Evolutionary conservation across 108 stramenopile species (phyloP).

Genomic region (Cafeteria roenbergensis): DNA sequence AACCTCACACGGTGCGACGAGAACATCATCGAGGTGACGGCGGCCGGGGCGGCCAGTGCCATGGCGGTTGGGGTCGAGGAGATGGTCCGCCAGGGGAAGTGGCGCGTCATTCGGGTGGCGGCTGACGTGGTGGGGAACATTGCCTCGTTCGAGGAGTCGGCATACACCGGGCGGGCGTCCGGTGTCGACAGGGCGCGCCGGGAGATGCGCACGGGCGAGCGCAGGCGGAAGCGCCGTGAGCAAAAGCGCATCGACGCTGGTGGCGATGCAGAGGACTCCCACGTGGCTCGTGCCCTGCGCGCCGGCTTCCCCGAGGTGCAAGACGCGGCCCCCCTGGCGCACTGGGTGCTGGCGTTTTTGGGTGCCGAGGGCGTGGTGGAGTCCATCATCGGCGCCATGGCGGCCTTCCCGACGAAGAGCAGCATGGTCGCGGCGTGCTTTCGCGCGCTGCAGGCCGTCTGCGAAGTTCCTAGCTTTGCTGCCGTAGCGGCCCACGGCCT

Average conservation of each 20-base stretch:
- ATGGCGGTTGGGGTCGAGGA: background rate
- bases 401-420: background rate
- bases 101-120: background rate
- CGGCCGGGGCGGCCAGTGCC: background rate
- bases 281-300: background rate
- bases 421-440: background rate
- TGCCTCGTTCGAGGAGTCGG: background rate
- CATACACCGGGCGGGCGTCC: background rate
- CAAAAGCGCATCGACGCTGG: background rate
- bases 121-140: conserved; percentile 6
- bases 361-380: background rate
- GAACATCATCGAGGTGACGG: conserved; percentile 1
- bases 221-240: background rate
- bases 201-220: too few species aligned
- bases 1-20: conserved; percentile 6
- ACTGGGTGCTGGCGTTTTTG: background rate
- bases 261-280: background rate
- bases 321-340: background rate
- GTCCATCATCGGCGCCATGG: background rate
- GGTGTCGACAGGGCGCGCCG: background rate
- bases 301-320: background rate
- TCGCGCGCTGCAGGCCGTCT: background rate
- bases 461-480: background rate
- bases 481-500: background rate
- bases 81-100: background rate